Conservation (phyloP, 1,284 basidiomycete genomes). For the Papiliotrema laurentii region DNA sequence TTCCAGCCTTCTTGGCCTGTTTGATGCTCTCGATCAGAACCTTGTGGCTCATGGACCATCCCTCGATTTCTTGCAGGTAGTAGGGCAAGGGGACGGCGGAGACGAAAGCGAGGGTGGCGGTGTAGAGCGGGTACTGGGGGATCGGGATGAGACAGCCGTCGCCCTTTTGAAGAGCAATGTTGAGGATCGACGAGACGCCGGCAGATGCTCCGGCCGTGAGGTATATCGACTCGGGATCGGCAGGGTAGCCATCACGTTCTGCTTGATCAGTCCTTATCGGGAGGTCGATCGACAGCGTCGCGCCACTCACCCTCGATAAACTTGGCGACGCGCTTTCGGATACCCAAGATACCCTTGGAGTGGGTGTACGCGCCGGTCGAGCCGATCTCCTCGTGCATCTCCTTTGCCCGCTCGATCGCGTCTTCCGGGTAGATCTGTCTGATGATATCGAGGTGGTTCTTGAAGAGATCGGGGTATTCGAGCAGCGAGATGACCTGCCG, state of each 20-base stretch:
- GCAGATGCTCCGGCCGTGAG: slow-evolving; percentile 89
- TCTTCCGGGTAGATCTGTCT: slow-evolving; percentile 75
- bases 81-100: slow-evolving; percentile 80
- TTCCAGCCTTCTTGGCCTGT: slow-evolving; percentile 63
- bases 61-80: slow-evolving; percentile 74
- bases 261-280: not conserved
- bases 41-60: slow-evolving; percentile 77
- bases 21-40: slow-evolving; percentile 66
- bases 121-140: slow-evolving; percentile 96
- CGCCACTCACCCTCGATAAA: slow-evolving; percentile 71
- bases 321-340: slow-evolving; percentile 81
- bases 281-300: not conserved
- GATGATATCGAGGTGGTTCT: slow-evolving; percentile 59
- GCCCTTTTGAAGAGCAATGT: slow-evolving; percentile 35
- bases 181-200: slow-evolving; percentile 81
- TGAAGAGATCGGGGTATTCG: slow-evolving; percentile 83
- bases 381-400: slow-evolving; percentile 80
- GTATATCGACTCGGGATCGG: slow-evolving; percentile 83
- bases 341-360: slow-evolving; percentile 85
- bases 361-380: slow-evolving; percentile 95
- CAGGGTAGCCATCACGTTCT: slow-evolving; percentile 85
- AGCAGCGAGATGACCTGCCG: slow-evolving; percentile 73
- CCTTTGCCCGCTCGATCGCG: slow-evolving; percentile 74
- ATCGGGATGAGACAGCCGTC: slow-evolving; percentile 71
- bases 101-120: slow-evolving; percentile 84